Conservation (phyloP, 805 yeast species). For the Tetrapisispora fleetii region DNA sequence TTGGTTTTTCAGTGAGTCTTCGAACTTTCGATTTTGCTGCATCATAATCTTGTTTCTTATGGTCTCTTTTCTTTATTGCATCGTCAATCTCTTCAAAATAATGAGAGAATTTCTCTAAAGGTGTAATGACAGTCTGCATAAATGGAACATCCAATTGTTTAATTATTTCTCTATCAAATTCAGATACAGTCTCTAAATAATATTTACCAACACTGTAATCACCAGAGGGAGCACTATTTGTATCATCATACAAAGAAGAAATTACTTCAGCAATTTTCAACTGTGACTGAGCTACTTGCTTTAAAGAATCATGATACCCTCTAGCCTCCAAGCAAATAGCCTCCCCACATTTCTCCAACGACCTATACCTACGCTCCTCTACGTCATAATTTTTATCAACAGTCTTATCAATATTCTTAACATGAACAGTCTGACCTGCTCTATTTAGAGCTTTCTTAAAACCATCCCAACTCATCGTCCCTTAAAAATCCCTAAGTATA, state of each 20-base stretch:
- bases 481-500: too few species aligned
- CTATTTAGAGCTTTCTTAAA: conserved; percentile 92
- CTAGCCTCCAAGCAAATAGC: conserved; percentile 66
- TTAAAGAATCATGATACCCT: conserved; percentile 66
- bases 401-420: conserved; percentile 57
- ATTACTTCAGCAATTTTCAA: conserved; percentile 78
- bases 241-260: conserved; percentile 67
- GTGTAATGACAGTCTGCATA: conserved; percentile 72
- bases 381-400: conserved; percentile 73
- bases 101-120: conserved; percentile 57
- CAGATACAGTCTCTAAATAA: conserved; percentile 64
- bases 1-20: conserved; percentile 70
- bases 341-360: conserved; percentile 59
- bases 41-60: conserved; percentile 71
- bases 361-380: conserved; percentile 82
- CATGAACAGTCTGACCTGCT: conserved; percentile 71
- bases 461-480: conserved; percentile 88
- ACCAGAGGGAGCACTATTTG: conserved; percentile 40
- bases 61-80: conserved; percentile 69
- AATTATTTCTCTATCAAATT: conserved; percentile 71
- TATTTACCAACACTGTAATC: conserved; percentile 54
- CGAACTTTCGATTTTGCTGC: conserved; percentile 74
- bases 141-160: conserved; percentile 78
- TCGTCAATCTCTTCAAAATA: conserved; percentile 70
- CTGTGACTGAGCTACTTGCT: conserved; percentile 79